Percentiles rank a stretch among this genome's conserved stretches.
These are phyloP conservation scores for Globisporangium solare DNA, from an alignment of 352 stramenopile genomes.

Conservation along the genomic window DNA sequence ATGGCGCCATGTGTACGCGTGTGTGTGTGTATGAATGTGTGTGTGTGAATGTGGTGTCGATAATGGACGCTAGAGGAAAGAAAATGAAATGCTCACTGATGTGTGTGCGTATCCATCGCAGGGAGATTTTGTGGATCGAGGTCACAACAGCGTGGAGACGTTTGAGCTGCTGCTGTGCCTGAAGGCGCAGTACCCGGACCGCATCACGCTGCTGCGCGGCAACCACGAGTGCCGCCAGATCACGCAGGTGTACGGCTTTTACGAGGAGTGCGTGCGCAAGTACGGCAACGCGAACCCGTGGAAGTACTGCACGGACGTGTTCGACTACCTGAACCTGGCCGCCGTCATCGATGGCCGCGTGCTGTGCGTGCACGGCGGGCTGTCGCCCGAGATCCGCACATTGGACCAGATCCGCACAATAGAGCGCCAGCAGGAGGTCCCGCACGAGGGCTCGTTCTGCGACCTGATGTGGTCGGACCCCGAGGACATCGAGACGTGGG, in stretches of 20 bases:
- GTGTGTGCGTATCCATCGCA: conserved; percentile 19
- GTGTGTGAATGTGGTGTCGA: background rate
- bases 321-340: conserved; percentile 94
- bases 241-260: conserved; percentile 97
- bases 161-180: conserved; percentile 87
- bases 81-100: background rate
- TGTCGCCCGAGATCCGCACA: conserved; percentile 93
- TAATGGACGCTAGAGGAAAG: background rate
- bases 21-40: background rate
- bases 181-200: conserved; percentile 83
- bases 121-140: conserved; percentile 89
- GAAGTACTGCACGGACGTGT: conserved; percentile 96
- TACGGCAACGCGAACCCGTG: conserved; percentile 96
- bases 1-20: background rate
- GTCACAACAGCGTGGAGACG: conserved; percentile 89
- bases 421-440: conserved; percentile 95
- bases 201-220: conserved; percentile 83
- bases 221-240: conserved; percentile 94
- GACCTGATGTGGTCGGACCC: conserved; percentile 99
- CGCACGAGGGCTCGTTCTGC: conserved; percentile 94
- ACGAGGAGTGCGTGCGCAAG: conserved; percentile 96
- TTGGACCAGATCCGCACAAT: conserved; percentile 96
- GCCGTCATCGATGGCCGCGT: conserved; percentile 91
- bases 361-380: conserved; percentile 93
- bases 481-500: conserved; percentile 91